phyloP scores from a whole-genome alignment of 352 stramenopile genomes.

The Globisporangium paroecandrum region DNA sequence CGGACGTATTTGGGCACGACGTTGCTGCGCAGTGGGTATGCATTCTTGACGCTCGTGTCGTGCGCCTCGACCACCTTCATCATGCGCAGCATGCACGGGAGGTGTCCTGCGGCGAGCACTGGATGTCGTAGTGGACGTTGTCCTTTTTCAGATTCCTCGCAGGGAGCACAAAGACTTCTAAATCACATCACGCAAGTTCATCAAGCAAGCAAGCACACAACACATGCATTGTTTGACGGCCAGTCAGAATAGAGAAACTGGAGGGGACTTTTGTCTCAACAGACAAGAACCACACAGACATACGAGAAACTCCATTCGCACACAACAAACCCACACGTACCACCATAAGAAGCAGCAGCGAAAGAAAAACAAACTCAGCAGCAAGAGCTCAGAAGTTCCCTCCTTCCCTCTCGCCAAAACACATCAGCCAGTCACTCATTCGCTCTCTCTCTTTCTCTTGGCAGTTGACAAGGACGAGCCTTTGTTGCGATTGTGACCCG shows the following conservation, averaged over 20 bases:
- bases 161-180: neutral
- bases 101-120: neutral
- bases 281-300: neutral
- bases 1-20: too few species aligned
- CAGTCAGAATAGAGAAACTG: conserved; percentile 4
- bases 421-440: neutral
- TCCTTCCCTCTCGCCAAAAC: neutral
- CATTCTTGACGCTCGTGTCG: too few species aligned
- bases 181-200: too few species aligned
- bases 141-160: neutral
- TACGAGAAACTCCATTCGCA: neutral
- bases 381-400: neutral
- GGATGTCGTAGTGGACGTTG: neutral
- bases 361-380: neutral
- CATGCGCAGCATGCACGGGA: neutral
- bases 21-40: too few species aligned
- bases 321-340: neutral
- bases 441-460: neutral
- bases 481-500: conserved; percentile 64
- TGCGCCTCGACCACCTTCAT: neutral
- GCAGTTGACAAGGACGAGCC: conserved; percentile 55
- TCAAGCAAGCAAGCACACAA: neutral
- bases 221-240: conserved; percentile 5
- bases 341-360: too few species aligned
- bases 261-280: neutral